phyloP scores from a whole-genome alignment of 495 filamentous ascomycete genomes.

The Podospora didyma region DNA sequence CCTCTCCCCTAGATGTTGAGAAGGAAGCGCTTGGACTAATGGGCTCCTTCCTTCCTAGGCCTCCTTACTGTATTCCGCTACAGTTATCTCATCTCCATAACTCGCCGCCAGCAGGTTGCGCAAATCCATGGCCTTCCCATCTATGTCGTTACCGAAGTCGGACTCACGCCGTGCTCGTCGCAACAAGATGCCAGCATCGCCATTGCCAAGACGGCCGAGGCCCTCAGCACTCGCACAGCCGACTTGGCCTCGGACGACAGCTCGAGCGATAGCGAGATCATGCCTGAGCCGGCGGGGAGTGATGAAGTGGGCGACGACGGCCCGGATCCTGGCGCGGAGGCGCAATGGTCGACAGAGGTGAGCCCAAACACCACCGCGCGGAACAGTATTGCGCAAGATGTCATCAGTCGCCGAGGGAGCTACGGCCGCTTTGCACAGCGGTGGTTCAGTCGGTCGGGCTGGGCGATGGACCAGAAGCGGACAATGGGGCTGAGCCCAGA shows the following conservation, averaged over 20 bases:
- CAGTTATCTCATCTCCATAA: conserved; percentile 81
- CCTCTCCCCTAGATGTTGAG: neutral
- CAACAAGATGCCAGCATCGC: conserved; percentile 67
- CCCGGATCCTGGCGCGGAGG: conserved; percentile 11
- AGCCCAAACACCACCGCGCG: conserved; percentile 31
- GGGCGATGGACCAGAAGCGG: conserved; percentile 58
- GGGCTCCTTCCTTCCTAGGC: conserved; percentile 42
- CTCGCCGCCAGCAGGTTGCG: conserved; percentile 80
- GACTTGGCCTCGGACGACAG: conserved; percentile 33
- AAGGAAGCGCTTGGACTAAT: neutral
- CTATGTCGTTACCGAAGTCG: conserved; percentile 80
- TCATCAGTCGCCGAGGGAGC: conserved; percentile 68
- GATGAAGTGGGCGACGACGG: conserved; percentile 27
- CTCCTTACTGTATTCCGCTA: conserved; percentile 65
- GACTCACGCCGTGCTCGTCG: conserved; percentile 79
- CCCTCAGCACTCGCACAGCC: conserved; percentile 32
- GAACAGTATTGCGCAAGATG: conserved; percentile 72
- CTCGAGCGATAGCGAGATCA: conserved; percentile 28
- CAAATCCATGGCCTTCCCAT: conserved; percentile 75
- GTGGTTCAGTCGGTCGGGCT: conserved; percentile 83
- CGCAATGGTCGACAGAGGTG: conserved; percentile 33
- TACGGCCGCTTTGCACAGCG: conserved; percentile 85
- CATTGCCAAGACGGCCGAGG: conserved; percentile 58
- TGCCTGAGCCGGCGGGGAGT: conserved; percentile 20
- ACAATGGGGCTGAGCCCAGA: conserved; percentile 53